Base-by-base conservation (phyloP, 768 basidiomycete genomes). In the Cystobasidiopsis lactophilus region DNA sequence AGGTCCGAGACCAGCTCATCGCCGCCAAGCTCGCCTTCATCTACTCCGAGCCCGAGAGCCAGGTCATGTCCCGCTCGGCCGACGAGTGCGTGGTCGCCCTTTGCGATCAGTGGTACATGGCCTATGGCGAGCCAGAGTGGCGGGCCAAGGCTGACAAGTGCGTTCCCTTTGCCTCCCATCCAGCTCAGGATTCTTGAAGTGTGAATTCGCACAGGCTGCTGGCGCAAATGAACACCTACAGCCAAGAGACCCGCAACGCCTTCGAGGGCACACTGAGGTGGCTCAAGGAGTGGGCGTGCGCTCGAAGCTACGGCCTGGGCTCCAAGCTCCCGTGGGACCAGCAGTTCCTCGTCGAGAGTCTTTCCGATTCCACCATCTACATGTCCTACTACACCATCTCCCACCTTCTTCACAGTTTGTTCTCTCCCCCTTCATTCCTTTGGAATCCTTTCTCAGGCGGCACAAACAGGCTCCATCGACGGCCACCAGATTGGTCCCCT, bases 71-170 rank as follows among this genome's bases (percentile, higher is more conserved):
- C 41, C 74, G 91, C 40, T 85, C 82, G 66, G 77, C 75, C n/a
- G 93, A 98, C 63, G 91, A 95, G 68, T 98, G 93, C 70, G 83
- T 95, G 19, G 86, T 98, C 53, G 89, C 91, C 2, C 70, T 98
- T 59, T 89, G 88, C 77, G 93, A 98, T 65, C 93, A 98, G 68
- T 98, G 91, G 89, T 98, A 96, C 67, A 69, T 96, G 66, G 86
- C 96, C 67, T 98, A 95, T 61, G 93, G 91, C 60, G 86, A 95
- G 70, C 66, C 76, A 1, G 64, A 66, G n/a, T 98, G 93, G 93
- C 82, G 79, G 66, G 75, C 73, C 16, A 75, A 83, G 62, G 77
- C 85, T 4, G 82, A 86, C 66, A 78, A 73, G 85, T 85, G 63
- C 50, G 77, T 73, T 1, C 3, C 48, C 35, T 30, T 49, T 44